Base-by-base conservation (phyloP, 106 monocot genomes). In the Acorus calamus region DNA sequence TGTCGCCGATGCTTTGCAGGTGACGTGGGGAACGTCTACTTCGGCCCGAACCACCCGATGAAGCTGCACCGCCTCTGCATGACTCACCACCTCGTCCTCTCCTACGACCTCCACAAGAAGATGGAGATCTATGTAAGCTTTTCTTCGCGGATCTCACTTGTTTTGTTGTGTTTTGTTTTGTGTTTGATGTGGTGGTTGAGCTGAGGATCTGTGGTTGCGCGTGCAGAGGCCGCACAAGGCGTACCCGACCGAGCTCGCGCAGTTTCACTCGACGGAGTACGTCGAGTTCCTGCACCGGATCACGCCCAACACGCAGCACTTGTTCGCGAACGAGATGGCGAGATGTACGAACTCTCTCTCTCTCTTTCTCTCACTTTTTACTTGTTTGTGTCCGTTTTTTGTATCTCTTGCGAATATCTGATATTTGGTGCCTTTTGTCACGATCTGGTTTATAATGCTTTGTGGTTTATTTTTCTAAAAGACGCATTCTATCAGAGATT, bases 41-140 rank as follows among this genome's bases (percentile, higher is more conserved):
- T 94, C 66, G 93, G 93, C 52, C 93, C 93, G 14, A 94, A 94
- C 72, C 93, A 94, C 63, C 96, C 91, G 9, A 96, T 96, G 96
- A 96, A 96, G 67, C 96, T 90, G 2, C 96, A 96, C 76, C 84
- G 96, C 14, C 81, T 96, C 12, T 91, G 87, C 68, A 96, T 96
- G 96, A 96, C 96, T 46, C 96, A 96, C 61, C 84, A 91, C 69
- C 91, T 96, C 50, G 96, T 96, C 60, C 87, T 96, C 44, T 77
- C 96, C 44, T 96, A 91, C 63, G 91, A 72, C 6, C 96, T 96
- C 68, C 83, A 96, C 81, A 84, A 91, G 71, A 96, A 91, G 68
- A 96, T 96, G 96, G 96, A 96, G 74, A 96, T 96, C 64, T 96
- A 85, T 83, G 96, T 96, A 70, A 79, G 96, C 88, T 56, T 51